Percentiles rank a stretch among this genome's conserved stretches.
phyloP scores from a whole-genome alignment of 2,329 filamentous ascomycete genomes.

The Emericellopsis atlantica region DNA sequence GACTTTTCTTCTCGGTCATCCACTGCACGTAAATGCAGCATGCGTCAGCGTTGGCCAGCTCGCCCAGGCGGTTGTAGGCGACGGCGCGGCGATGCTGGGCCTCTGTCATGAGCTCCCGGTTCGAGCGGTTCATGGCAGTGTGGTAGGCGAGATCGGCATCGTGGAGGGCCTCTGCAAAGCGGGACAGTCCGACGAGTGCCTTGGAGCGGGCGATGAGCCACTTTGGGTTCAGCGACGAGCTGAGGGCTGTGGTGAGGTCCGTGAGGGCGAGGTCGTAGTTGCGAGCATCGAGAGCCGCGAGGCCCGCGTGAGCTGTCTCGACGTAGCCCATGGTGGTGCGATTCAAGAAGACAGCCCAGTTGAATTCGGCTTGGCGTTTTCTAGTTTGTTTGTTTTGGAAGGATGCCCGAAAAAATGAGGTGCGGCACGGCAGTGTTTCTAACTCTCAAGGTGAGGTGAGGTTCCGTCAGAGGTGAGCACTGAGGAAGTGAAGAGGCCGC shows the following conservation, averaged over 20 bases:
- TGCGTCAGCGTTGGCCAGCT: slow-evolving; percentile 63
- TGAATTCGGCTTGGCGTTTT: too few species aligned
- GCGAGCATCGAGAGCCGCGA: slow-evolving; percentile 48
- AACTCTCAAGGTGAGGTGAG: too few species aligned
- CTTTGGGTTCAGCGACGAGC: slow-evolving; percentile 51
- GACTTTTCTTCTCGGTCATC: slow-evolving; percentile 17
- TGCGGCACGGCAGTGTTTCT: too few species aligned
- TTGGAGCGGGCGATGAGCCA: slow-evolving; percentile 79
- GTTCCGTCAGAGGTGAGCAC: too few species aligned
- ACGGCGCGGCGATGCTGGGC: slow-evolving; percentile 73
- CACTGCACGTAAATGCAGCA: slow-evolving; percentile 49
- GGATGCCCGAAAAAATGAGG: too few species aligned
- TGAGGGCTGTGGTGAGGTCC: slow-evolving; percentile 55
- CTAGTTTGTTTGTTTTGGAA: too few species aligned
- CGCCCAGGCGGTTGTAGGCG: slow-evolving; percentile 54
- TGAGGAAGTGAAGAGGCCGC: too few species aligned
- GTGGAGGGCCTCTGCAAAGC: slow-evolving; percentile 50
- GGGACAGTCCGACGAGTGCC: slow-evolving; percentile 54
- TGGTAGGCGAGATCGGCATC: slow-evolving; percentile 58
- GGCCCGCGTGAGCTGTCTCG: slow-evolving; percentile 43
- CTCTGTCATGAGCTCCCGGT: slow-evolving; percentile 63
- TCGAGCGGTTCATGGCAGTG: slow-evolving; percentile 42
- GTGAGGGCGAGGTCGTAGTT: slow-evolving; percentile 57
- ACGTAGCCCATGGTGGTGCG: slow-evolving; percentile 12
- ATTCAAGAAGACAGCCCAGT: too few species aligned